These are phyloP conservation scores for Tulasnella sp. DNA, from an alignment of 768 basidiomycete genomes.

Conservation along the genomic window DNA sequence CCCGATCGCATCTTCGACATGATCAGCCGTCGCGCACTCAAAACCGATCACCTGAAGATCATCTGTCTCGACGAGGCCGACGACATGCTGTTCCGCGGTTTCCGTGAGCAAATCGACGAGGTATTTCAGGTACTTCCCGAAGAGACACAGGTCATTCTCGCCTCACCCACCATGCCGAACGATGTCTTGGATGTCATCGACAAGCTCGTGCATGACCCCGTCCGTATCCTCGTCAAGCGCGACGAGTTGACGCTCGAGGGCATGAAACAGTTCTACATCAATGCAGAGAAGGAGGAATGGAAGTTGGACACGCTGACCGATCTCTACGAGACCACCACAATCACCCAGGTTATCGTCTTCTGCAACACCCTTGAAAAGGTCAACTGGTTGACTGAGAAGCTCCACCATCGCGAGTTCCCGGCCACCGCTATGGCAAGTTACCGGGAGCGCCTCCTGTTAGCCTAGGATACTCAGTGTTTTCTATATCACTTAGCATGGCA, in stretches of 20 bases:
- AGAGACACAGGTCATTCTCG: constrained; percentile 92
- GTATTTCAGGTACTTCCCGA: constrained; percentile 95
- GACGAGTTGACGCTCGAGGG: constrained; percentile 98
- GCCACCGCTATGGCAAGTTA: constrained; percentile 84
- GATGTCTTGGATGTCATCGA: constrained; percentile 97
- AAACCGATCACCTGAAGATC: constrained; percentile 79
- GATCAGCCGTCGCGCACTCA: constrained; percentile 88
- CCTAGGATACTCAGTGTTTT: background rate
- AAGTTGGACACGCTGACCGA: constrained; percentile 98
- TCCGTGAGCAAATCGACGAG: constrained; percentile 99
- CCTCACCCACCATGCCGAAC: constrained; percentile 94
- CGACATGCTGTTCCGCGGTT: constrained; percentile 96
- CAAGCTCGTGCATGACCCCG: constrained; percentile 98
- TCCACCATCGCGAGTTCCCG: constrained; percentile 92
- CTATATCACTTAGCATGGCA: constrained; percentile 58
- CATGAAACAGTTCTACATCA: constrained; percentile 99
- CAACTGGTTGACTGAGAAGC: constrained; percentile 97
- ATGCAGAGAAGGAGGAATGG: constrained; percentile 99
- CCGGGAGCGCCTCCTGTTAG: background rate
- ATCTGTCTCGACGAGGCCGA: constrained; percentile 99
- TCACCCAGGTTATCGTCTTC: constrained; percentile 99
- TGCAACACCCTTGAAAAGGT: constrained; percentile 99
- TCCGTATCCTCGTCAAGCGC: constrained; percentile 95
- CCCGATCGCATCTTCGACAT: constrained; percentile 95
- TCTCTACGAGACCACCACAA: constrained; percentile 96